phyloP scores from a whole-genome alignment of 2,329 filamentous ascomycete species.

The Colletotrichum filicis region DNA sequence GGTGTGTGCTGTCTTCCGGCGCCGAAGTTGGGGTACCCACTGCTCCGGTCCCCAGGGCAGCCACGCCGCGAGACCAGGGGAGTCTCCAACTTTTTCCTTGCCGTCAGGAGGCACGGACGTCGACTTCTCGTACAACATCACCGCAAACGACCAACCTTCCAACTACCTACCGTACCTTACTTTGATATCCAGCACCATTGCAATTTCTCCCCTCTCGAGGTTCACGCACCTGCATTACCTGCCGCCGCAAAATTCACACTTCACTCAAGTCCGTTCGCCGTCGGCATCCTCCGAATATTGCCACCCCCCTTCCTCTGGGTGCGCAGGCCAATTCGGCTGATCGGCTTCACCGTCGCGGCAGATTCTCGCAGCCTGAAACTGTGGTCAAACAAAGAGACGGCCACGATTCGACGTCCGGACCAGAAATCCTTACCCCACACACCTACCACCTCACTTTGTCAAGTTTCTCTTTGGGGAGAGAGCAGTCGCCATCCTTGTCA shows the following conservation, averaged over 20 bases:
- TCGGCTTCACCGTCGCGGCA: constrained; percentile 19
- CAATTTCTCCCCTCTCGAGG: background rate
- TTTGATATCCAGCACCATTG: background rate
- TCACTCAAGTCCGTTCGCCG: too few relatives aligned
- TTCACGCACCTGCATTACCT: background rate
- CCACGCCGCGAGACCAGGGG: constrained; percentile 3
- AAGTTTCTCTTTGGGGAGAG: background rate
- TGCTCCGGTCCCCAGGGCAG: constrained; percentile 22
- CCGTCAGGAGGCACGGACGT: background rate
- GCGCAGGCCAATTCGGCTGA: background rate
- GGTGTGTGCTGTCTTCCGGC: constrained; percentile 2
- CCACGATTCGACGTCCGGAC: background rate
- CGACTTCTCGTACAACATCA: background rate
- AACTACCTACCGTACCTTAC: background rate
- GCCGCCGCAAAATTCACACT: background rate
- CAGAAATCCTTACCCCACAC: background rate
- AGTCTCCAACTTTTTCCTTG: constrained; percentile 3
- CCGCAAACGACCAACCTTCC: background rate
- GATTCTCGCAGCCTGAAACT: constrained; percentile 27
- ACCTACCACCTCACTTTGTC: background rate
- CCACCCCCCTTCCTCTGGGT: background rate
- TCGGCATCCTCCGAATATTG: background rate
- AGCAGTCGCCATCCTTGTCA: background rate
- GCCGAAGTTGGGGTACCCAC: constrained; percentile 27
- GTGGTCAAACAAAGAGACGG: constrained; percentile 26